Base-by-base conservation (phyloP, 495 filamentous ascomycete genomes). In the Ascobolus immersus region DNA sequence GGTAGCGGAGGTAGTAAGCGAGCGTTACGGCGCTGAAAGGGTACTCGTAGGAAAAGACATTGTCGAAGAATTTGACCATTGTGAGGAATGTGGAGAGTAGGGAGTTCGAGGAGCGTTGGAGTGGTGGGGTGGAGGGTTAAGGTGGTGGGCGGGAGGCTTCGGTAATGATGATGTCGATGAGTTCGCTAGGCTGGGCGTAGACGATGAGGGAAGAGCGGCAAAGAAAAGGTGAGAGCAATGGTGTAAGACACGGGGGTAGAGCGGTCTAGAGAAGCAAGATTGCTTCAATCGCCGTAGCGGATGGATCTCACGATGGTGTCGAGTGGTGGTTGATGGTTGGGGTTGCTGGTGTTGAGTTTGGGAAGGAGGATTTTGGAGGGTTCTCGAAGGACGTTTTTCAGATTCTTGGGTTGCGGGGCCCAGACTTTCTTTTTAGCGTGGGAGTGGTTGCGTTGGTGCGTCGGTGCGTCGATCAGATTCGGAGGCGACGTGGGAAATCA, bases 1-100 rank as follows among this genome's bases (percentile, higher is more conserved):
- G 89, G 54, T 99, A 99, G 24, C 86, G 82, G 33, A 99, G 77
- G 62, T 93, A 94, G 65, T 92, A 99, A 56, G 86, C 86, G 40
- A 99, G 73, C 6, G 81, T 82, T 25, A 99, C 86, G 43, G 61
- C 59, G 39, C 80, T 72, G 54, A 86, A 89, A 44, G 77, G 71
- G 54, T 92, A 90, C 53, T 77, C 69, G 59, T 94, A 94, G 54
- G 67, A 71, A 54, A 77, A 86, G 51, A 64, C 65, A 51, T 70
- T 77, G 49, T 82, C 77, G 61, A 86, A 81, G 57, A 81, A 78
- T 55, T 81, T 81, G 51, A 84, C 78, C 61, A 67, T 80, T 25
- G 37, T 41, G 36, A 30, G 20, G 21, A 12, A n/a, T n/a, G n/a
- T n/a, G n/a, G n/a, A n/a, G n/a, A n/a, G n/a, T n/a, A n/a, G n/a